A percentile compares a stretch with the other conserved stretches of the same genome.
phyloP scores from a whole-genome alignment of 441 rosid species.

The Manihot esculenta region DNA sequence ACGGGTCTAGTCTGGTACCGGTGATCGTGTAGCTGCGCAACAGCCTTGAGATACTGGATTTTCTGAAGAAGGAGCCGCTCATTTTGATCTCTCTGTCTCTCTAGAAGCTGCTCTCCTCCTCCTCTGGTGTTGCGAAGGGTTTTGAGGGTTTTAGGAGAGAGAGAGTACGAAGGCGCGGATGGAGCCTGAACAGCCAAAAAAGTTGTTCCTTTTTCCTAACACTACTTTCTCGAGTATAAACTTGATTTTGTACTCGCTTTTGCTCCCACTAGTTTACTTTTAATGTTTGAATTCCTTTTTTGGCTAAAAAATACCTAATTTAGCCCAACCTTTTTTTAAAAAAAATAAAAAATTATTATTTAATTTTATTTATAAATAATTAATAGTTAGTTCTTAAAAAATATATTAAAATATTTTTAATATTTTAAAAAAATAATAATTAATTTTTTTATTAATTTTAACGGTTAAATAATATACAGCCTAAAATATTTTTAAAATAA shows the following conservation, averaged over 20 bases:
- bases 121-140: background rate
- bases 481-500: no score
- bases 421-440: no score
- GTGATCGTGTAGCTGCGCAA: conserved; percentile 23
- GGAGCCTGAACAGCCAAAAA: background rate
- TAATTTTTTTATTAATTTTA: no score
- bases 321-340: no score
- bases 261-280: background rate
- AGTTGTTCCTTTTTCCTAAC: background rate
- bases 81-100: conserved; percentile 22
- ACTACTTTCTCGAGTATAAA: conserved; percentile 11
- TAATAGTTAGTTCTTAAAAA: no score
- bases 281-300: no score
- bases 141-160: conserved; percentile 6
- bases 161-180: background rate
- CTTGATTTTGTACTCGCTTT: conserved; percentile 7
- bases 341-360: no score
- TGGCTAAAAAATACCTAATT: no score
- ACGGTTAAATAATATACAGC: no score
- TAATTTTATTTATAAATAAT: no score
- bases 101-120: background rate
- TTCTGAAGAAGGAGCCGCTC: conserved; percentile 41
- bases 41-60: conserved; percentile 27
- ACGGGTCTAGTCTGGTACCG: conserved; percentile 19
- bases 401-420: no score